A percentile compares a stretch with the other conserved stretches of the same genome.
These are phyloP conservation scores for Epichloe glyceriae DNA, from an alignment of 2,329 filamentous ascomycete genomes.

Conservation along the genomic window DNA sequence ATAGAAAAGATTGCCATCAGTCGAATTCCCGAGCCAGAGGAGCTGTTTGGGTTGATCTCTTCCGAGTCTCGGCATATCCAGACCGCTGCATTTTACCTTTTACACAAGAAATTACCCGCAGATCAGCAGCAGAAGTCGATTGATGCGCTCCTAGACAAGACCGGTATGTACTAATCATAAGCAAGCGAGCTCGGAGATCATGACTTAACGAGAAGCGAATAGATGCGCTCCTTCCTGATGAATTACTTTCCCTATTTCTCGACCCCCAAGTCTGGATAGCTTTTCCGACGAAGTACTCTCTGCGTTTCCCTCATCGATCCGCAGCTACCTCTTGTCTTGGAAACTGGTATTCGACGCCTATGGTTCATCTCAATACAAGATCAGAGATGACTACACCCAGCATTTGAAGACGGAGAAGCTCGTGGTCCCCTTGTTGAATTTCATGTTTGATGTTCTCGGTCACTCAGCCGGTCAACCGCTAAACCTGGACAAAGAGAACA, in stretches of 20 bases:
- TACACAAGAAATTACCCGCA: slow-evolving; percentile 68
- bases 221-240: slow-evolving; percentile 64
- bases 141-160: slow-evolving; percentile 60
- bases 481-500: slow-evolving; percentile 56
- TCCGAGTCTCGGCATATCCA: slow-evolving; percentile 66
- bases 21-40: slow-evolving; percentile 48
- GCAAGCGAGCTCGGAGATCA: background rate
- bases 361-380: slow-evolving; percentile 61
- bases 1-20: slow-evolving; percentile 50
- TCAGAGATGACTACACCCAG: slow-evolving; percentile 69
- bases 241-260: slow-evolving; percentile 71
- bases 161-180: slow-evolving; percentile 21
- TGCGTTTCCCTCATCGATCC: slow-evolving; percentile 54
- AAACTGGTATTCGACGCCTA: slow-evolving; percentile 82
- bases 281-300: slow-evolving; percentile 54
- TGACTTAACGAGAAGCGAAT: background rate
- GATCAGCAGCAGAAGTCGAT: slow-evolving; percentile 73
- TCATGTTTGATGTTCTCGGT: slow-evolving; percentile 75
- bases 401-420: slow-evolving; percentile 64
- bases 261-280: slow-evolving; percentile 60
- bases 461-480: slow-evolving; percentile 61
- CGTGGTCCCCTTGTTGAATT: slow-evolving; percentile 56
- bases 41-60: slow-evolving; percentile 64
- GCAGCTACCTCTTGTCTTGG: slow-evolving; percentile 82
- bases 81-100: slow-evolving; percentile 63